Conservation (phyloP, 805 yeast genomes). For the Candida adriatica region DNA sequence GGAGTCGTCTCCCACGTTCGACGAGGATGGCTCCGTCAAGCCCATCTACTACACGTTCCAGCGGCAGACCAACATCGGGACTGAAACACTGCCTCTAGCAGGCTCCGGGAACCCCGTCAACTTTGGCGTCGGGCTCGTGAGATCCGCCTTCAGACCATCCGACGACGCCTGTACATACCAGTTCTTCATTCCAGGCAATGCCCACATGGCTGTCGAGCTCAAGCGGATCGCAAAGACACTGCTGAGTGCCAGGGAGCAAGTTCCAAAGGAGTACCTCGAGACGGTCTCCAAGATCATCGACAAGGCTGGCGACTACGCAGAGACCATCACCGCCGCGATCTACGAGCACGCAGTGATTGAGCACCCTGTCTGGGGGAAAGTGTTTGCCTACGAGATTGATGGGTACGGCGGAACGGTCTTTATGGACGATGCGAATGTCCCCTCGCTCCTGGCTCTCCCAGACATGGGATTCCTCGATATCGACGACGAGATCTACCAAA, state of each 20-base stretch:
- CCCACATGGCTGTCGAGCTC: constrained; percentile 64
- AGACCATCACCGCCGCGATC: constrained; percentile 46
- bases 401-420: constrained; percentile 68
- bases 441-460: constrained; percentile 74
- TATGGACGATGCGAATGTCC: constrained; percentile 92
- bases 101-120: constrained; percentile 86
- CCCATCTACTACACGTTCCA: constrained; percentile 60
- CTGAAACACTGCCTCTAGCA: constrained; percentile 72
- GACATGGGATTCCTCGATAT: constrained; percentile 57
- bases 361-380: constrained; percentile 66
- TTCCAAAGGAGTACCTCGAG: constrained; percentile 14
- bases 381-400: constrained; percentile 84
- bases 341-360: constrained; percentile 56
- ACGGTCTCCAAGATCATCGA: constrained; percentile 27
- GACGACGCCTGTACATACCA: constrained; percentile 83
- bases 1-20: constrained; percentile 58
- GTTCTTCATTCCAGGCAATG: constrained; percentile 81
- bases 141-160: constrained; percentile 83
- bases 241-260: constrained; percentile 10
- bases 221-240: constrained; percentile 28
- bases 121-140: constrained; percentile 58
- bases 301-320: constrained; percentile 31
- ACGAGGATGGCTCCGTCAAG: constrained; percentile 31
- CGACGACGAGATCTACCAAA: constrained; percentile 58
- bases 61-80: constrained; percentile 65